Conservation (phyloP, 2,329 filamentous ascomycete genomes). For the Fusarium sulawesiense region DNA sequence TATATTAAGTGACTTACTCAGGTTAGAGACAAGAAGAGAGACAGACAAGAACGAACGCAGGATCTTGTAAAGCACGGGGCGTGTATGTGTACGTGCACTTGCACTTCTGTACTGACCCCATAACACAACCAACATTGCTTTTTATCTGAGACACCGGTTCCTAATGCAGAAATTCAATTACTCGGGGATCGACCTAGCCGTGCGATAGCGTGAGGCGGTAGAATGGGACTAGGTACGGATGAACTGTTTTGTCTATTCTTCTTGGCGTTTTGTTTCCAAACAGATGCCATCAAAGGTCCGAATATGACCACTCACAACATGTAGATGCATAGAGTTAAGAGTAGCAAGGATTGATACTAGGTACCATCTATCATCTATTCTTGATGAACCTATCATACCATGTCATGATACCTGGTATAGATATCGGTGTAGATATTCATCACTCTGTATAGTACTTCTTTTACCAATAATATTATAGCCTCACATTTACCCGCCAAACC, state of each 20-base stretch:
- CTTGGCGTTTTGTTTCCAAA: neutral
- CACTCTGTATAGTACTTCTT: neutral
- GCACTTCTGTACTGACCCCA: too few species aligned
- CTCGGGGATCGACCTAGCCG: neutral
- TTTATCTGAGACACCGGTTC: conserved; percentile 39
- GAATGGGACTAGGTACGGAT: neutral
- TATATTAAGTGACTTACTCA: neutral
- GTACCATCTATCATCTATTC: too few species aligned
- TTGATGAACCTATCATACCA: too few species aligned
- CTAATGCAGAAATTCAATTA: neutral
- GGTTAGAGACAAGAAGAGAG: neutral
- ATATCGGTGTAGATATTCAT: neutral
- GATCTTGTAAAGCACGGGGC: conserved; percentile 32
- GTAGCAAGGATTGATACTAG: too few species aligned
- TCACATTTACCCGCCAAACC: neutral
- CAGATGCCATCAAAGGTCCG: neutral
- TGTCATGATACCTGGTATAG: neutral
- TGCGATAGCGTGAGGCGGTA: neutral
- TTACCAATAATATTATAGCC: neutral
- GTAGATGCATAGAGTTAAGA: too few species aligned
- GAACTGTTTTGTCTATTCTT: neutral
- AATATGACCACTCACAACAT: too few species aligned
- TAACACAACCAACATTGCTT: conserved; percentile 28
- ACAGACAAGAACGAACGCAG: conserved; percentile 21
- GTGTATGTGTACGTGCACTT: conserved; percentile 11